Evolutionary conservation across 2,329 filamentous ascomycete genomes (phyloP).

Genomic region (Monosporascus ibericus): DNA sequence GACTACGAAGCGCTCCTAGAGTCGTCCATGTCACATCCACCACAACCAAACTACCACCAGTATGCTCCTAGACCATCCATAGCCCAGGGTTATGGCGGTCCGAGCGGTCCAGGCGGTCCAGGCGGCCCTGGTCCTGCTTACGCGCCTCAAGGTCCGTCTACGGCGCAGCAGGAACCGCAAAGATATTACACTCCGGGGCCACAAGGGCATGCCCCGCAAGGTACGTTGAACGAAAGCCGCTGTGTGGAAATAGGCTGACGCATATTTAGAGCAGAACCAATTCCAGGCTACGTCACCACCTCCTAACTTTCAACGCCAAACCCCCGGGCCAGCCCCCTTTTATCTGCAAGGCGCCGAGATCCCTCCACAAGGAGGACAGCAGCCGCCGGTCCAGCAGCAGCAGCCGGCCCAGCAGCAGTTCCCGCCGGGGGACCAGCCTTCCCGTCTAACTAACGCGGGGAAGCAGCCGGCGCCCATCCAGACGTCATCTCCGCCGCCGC

Average conservation of each 20-base stretch:
- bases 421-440: constrained; percentile 45
- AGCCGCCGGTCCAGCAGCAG: constrained; percentile 33
- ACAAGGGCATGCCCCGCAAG: constrained; percentile 31
- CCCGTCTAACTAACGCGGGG: constrained; percentile 40
- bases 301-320: constrained; percentile 49
- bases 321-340: constrained; percentile 53
- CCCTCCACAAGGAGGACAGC: constrained; percentile 24
- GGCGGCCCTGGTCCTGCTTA: constrained; percentile 29
- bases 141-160: constrained; percentile 35
- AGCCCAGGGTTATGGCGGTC: constrained; percentile 39
- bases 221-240: constrained; percentile 24
- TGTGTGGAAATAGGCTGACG: constrained; percentile 18
- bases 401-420: constrained; percentile 39
- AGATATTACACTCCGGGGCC: constrained; percentile 63
- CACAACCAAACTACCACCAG: constrained; percentile 70
- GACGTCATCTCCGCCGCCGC: constrained; percentile 45
- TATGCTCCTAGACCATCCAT: constrained; percentile 49
- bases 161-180: constrained; percentile 52
- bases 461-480: constrained; percentile 45
- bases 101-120: constrained; percentile 22
- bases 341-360: constrained; percentile 58
- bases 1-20: constrained; percentile 97
- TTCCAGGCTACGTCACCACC: constrained; percentile 41
- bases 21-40: constrained; percentile 92
- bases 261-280: constrained; percentile 34